A percentile compares a stretch with the other conserved stretches of the same genome.
phyloP scores from a whole-genome alignment of 169 alveolate species.

The Plasmodium inui region DNA sequence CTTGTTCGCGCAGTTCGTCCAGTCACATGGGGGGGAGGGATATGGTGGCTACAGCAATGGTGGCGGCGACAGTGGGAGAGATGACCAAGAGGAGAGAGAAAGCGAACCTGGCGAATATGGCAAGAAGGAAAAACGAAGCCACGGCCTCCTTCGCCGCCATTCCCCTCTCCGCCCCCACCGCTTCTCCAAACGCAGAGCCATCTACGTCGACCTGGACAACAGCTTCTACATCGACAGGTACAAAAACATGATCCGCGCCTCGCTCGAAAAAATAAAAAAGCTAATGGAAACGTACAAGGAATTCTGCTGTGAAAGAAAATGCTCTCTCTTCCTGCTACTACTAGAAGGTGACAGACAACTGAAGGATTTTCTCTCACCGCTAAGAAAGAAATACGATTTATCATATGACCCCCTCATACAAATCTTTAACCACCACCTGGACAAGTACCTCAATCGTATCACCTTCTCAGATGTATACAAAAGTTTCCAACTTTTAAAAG shows the following conservation, averaged over 20 bases:
- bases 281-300: conserved; percentile 18
- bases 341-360: background rate
- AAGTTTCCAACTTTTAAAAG: conserved; percentile 59
- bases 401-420: conserved; percentile 14
- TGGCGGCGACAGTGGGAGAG: background rate
- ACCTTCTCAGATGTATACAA: conserved; percentile 44
- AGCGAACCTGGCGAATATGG: background rate
- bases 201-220: conserved; percentile 61
- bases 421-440: conserved; percentile 31
- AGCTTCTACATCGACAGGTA: conserved; percentile 70
- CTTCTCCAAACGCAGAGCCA: conserved; percentile 46
- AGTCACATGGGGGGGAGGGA: background rate
- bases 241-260: conserved; percentile 62
- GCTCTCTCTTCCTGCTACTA: conserved; percentile 24
- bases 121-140: background rate
- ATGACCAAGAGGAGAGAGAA: background rate
- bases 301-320: conserved; percentile 33
- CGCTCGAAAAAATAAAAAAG: conserved; percentile 57
- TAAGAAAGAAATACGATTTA: background rate
- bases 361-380: background rate
- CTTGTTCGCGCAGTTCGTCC: conserved; percentile 17
- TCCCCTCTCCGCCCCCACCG: background rate
- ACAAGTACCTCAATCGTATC: conserved; percentile 24
- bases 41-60: background rate
- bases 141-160: too few species aligned